Base-by-base conservation (phyloP, 2,329 filamentous ascomycete genomes). In the Talaromyces islandicus region DNA sequence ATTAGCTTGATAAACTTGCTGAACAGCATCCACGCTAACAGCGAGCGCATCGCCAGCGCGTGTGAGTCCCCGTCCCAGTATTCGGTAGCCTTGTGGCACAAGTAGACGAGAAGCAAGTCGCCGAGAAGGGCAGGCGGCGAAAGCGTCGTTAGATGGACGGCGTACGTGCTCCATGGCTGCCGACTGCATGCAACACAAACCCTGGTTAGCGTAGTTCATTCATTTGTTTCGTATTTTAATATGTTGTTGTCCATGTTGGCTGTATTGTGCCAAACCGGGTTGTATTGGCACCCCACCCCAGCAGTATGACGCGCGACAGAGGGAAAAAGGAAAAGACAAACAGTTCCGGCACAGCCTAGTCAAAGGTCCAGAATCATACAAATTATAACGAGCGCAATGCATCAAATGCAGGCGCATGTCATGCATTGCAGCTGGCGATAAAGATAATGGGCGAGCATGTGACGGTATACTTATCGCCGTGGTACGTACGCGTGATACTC, bases 81-180 rank as follows among this genome's bases (percentile, higher is more conserved):
- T 56, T 80, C 80, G 1, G 88, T 90, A 54, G 86, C 88, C 76
- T 85, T 84, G 79, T 86, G 88, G 68, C 87, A 87, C 21, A 89
- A 81, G 63, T 81, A 83, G 63, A 93, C 81, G 56, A 94, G 81
- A 41, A 91, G 78, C 29, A 88, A 83, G 75, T 97, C 93, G 66
- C 90, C 83, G 54, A 88, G 73, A 64, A 96, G 86, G 30, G 92
- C 91, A 70, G 95, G 87, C 43, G 92, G 94, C 51, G 91, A 95
- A 70, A 97, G 88, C 17, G 93, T 97, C 27, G 93, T 94, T 71
- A 96, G 81, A 77, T 97, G 90, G 62, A 97, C 86, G 56, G 93
- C 91, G 73, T 97, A 97, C 12, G 91, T 90, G 76, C 89, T 96
- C 92, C 92, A 97, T 54, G 86, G 88, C 73, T 97, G 93, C 70